Evolutionary conservation across 495 filamentous ascomycete genomes (phyloP).

Genomic region (Penicillium manginii): DNA sequence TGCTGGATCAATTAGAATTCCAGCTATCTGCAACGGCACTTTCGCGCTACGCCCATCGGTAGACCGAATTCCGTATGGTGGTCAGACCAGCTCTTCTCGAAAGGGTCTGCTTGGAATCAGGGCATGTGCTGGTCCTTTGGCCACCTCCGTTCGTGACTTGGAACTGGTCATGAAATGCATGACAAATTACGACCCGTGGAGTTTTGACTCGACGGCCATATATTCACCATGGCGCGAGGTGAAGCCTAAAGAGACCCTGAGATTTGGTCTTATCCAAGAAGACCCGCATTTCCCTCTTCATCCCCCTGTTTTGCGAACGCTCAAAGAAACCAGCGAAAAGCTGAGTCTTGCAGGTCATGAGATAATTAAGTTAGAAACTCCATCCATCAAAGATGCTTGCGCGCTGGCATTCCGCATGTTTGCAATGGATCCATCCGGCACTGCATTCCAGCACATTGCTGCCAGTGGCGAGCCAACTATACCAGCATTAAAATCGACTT

Average conservation of each 20-base stretch:
- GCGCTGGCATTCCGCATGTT: constrained; percentile 24
- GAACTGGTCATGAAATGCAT: constrained; percentile 46
- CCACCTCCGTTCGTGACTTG: constrained; percentile 56
- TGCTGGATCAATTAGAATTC: constrained; percentile 58
- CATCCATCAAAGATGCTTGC: constrained; percentile 15
- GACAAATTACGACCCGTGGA: constrained; percentile 10
- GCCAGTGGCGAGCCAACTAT: constrained; percentile 29
- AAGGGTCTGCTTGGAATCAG: constrained; percentile 14
- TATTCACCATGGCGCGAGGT: constrained; percentile 23
- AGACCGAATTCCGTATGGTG: constrained; percentile 32
- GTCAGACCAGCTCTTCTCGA: constrained; percentile 40
- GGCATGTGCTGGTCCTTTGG: constrained; percentile 54
- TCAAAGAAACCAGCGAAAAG: constrained; percentile 12
- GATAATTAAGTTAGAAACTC: constrained; percentile 16
- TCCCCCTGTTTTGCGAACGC: constrained; percentile 20
- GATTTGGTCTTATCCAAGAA: constrained; percentile 19
- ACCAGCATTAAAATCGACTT: constrained; percentile 20
- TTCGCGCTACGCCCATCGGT: constrained; percentile 37
- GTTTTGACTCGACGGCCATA: constrained; percentile 12
- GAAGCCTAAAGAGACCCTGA: constrained; percentile 6
- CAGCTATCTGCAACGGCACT: constrained; percentile 48
- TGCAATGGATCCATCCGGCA: constrained; percentile 24
- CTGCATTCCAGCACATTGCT: constrained; percentile 22
- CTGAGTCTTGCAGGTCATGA: constrained; percentile 17
- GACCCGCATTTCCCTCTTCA: constrained; percentile 24